Percentiles rank a stretch among this genome's conserved stretches.
Evolutionary conservation across 257 asterid species (phyloP).

Genomic region (Ocimum tenuiflorum): DNA sequence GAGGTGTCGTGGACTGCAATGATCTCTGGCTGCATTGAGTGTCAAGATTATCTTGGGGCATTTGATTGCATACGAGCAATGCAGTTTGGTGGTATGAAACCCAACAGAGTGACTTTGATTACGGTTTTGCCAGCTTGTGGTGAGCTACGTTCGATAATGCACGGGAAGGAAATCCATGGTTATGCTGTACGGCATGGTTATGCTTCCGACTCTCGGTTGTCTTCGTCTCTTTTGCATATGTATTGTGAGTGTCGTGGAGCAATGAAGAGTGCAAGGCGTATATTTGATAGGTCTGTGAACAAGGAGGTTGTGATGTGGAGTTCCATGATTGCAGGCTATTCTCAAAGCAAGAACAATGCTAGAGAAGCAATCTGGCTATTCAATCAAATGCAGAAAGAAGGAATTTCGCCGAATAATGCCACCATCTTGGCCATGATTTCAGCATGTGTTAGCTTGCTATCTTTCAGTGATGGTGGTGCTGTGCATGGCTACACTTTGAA

Average conservation of each 20-base stretch:
- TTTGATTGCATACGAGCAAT: slow-evolving; percentile 37
- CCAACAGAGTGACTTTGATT: slow-evolving; percentile 54
- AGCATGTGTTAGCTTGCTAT: slow-evolving; percentile 41
- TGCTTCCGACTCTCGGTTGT: slow-evolving; percentile 39
- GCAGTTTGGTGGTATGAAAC: slow-evolving; percentile 41
- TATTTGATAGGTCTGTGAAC: slow-evolving; percentile 38
- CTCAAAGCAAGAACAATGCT: slow-evolving; percentile 30
- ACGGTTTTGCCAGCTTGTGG: slow-evolving; percentile 52
- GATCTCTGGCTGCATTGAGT: slow-evolving; percentile 47
- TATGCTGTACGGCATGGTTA: slow-evolving; percentile 45
- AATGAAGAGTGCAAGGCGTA: slow-evolving; percentile 29
- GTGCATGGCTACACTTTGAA: slow-evolving; percentile 47
- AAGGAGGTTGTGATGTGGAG: slow-evolving; percentile 75
- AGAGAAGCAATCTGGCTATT: slow-evolving; percentile 49
- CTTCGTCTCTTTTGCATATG: slow-evolving; percentile 46
- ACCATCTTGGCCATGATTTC: slow-evolving; percentile 54
- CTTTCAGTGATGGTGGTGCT: slow-evolving; percentile 31
- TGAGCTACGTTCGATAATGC: slow-evolving; percentile 19
- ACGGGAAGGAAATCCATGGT: slow-evolving; percentile 56
- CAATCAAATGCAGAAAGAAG: slow-evolving; percentile 44
- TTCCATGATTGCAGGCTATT: slow-evolving; percentile 49
- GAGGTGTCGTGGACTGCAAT: slow-evolving; percentile 78
- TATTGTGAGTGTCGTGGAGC: slow-evolving; percentile 39
- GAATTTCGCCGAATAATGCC: slow-evolving; percentile 43
- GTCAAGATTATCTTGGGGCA: slow-evolving; percentile 29